phyloP scores from a whole-genome alignment of 352 stramenopile genomes.

The Thraustochytrium striatum region DNA sequence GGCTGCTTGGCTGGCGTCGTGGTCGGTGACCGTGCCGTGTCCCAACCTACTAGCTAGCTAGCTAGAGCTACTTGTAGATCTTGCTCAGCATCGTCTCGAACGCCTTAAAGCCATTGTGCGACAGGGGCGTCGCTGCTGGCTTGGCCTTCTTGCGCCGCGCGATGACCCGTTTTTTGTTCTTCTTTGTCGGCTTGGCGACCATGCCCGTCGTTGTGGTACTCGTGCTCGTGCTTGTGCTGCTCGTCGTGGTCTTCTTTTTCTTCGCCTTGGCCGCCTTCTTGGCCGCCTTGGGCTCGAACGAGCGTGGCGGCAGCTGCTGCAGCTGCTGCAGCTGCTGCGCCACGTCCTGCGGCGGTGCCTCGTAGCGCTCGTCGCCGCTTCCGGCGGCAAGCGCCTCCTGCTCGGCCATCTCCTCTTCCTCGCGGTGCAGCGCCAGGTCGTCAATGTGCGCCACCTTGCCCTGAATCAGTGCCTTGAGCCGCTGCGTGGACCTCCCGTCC shows the following conservation, averaged over 20 bases:
- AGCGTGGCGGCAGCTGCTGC: background rate
- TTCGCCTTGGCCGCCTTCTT: background rate
- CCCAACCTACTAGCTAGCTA: no score
- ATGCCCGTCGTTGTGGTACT: no score
- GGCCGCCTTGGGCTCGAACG: background rate
- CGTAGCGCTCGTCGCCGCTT: background rate
- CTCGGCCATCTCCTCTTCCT: background rate
- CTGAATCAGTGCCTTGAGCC: constrained; percentile 39
- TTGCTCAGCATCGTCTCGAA: constrained; percentile 20
- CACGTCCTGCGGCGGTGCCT: background rate
- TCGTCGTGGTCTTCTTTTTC: constrained; percentile 7
- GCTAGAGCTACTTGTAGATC: background rate
- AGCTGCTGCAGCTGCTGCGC: background rate
- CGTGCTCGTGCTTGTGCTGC: background rate
- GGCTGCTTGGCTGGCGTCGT: no score
- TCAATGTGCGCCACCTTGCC: background rate
- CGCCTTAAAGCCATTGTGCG: background rate
- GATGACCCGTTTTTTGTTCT: no score
- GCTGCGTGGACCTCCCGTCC: constrained; percentile 31
- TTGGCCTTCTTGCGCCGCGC: no score
- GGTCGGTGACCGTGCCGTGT: no score
- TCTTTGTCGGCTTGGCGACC: no score
- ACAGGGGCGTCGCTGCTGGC: background rate
- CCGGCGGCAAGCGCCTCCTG: background rate
- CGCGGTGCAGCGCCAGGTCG: background rate